phyloP scores from a whole-genome alignment of 148 eudicot genomes.

The Fagopyrum esculentum region DNA sequence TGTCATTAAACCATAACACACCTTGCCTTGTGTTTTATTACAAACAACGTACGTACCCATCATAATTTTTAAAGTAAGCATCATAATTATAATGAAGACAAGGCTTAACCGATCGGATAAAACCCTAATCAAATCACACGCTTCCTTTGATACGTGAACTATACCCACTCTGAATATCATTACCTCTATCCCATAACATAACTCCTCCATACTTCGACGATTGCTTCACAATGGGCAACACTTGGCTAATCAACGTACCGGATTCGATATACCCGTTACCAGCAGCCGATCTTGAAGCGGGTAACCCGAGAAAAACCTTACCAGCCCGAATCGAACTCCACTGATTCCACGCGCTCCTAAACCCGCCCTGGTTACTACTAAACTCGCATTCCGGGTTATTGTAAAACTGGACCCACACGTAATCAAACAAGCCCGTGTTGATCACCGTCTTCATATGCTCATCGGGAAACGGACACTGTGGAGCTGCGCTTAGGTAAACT shows the following conservation, averaged over 20 bases:
- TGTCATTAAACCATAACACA: too few species aligned
- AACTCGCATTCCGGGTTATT: slow-evolving; percentile 23
- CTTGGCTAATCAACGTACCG: not conserved
- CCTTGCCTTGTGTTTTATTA: too few species aligned
- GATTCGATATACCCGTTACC: slow-evolving; percentile 13
- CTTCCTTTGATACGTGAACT: slow-evolving; percentile 4
- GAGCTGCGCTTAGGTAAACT: slow-evolving; percentile 27
- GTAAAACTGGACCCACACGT: slow-evolving; percentile 30
- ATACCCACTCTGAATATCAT: not conserved
- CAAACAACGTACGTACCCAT: too few species aligned
- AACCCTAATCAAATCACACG: not conserved
- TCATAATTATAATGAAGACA: too few species aligned
- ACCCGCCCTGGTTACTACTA: not conserved
- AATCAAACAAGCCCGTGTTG: slow-evolving; percentile 23
- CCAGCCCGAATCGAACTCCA: slow-evolving; percentile 20
- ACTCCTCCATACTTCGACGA: slow-evolving; percentile 9
- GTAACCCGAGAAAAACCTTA: slow-evolving; percentile 25
- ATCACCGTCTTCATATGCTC: slow-evolving; percentile 14
- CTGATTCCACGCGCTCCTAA: slow-evolving; percentile 15
- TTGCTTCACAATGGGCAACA: slow-evolving; percentile 1
- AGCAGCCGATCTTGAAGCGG: slow-evolving; percentile 16
- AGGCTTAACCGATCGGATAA: too few species aligned
- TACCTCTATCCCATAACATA: not conserved
- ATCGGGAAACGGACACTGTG: slow-evolving; percentile 27
- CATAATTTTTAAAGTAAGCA: too few species aligned